Evolutionary conservation across 1,284 basidiomycete species (phyloP).

Genomic region (Cerioporus squamosus): DNA sequence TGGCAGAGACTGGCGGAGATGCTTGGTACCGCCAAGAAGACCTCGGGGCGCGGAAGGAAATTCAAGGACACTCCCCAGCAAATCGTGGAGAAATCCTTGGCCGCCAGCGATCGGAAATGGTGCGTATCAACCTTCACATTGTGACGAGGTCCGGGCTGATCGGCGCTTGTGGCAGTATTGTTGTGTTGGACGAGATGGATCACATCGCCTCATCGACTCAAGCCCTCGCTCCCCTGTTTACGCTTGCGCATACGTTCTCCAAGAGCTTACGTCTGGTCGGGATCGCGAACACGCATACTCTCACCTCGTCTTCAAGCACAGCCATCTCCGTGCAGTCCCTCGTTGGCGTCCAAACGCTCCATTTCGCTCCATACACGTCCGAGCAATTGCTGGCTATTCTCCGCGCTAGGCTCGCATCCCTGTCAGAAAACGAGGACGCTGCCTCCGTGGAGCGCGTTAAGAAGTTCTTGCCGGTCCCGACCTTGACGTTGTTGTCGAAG

Average conservation of each 20-base stretch:
- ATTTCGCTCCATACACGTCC: slow-evolving; percentile 77
- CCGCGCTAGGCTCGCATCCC: slow-evolving; percentile 55
- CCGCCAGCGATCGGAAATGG: slow-evolving; percentile 56
- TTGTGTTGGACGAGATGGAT: slow-evolving; percentile 82
- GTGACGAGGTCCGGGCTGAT: not conserved
- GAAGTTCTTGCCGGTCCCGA: slow-evolving; percentile 63
- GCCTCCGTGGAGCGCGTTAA: slow-evolving; percentile 39
- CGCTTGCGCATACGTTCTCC: slow-evolving; percentile 55
- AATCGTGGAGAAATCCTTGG: slow-evolving; percentile 48
- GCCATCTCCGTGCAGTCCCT: slow-evolving; percentile 40
- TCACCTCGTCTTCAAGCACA: slow-evolving; percentile 56
- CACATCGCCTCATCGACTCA: slow-evolving; percentile 66
- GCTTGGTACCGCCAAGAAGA: slow-evolving; percentile 43
- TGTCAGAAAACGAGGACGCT: slow-evolving; percentile 40
- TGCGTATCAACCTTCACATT: slow-evolving; percentile 36
- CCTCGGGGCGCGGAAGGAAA: slow-evolving; percentile 37
- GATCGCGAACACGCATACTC: slow-evolving; percentile 84
- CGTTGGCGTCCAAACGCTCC: slow-evolving; percentile 61
- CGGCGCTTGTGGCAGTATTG: slow-evolving; percentile 47
- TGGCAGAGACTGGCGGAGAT: slow-evolving; percentile 72
- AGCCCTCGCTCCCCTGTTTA: slow-evolving; percentile 63
- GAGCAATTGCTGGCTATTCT: slow-evolving; percentile 69
- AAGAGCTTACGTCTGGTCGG: slow-evolving; percentile 67
- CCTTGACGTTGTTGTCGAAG: slow-evolving; percentile 71
- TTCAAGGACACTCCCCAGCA: slow-evolving; percentile 39